Evolutionary conservation across 2,329 filamentous ascomycete species (phyloP).

Genomic region (Epichloe brachyelytri): DNA sequence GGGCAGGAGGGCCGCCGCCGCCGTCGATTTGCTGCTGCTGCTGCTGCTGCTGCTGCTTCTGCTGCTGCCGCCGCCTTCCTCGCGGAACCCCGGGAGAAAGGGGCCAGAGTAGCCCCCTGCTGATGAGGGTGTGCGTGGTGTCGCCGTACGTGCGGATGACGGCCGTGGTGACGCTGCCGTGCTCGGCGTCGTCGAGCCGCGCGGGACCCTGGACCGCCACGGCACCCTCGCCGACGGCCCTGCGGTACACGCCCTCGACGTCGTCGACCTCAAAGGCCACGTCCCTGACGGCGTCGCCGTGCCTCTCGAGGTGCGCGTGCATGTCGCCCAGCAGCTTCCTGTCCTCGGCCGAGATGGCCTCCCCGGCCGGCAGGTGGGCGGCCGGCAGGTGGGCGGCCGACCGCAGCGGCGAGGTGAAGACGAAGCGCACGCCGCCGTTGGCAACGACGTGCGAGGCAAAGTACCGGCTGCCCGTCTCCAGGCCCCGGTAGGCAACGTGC

Average conservation of each 20-base stretch:
- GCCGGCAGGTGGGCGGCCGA: slow-evolving; percentile 40
- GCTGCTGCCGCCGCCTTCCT: slow-evolving; percentile 15
- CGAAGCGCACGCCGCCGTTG: slow-evolving; percentile 66
- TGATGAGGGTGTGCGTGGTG: slow-evolving; percentile 85
- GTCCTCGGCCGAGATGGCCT: slow-evolving; percentile 51
- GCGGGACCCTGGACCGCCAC: slow-evolving; percentile 49
- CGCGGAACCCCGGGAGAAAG: slow-evolving; percentile 75
- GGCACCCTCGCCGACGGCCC: slow-evolving; percentile 55
- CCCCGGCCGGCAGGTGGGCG: slow-evolving; percentile 43
- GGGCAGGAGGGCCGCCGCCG: slow-evolving; percentile 42
- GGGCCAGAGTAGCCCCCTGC: slow-evolving; percentile 58
- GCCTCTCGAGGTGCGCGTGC: slow-evolving; percentile 68
- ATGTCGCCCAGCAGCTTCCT: slow-evolving; percentile 57
- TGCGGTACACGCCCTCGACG: slow-evolving; percentile 64
- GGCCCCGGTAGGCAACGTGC: slow-evolving; percentile 68
- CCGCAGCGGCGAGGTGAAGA: slow-evolving; percentile 71
- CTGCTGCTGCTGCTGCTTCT: no score
- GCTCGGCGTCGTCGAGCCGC: slow-evolving; percentile 26
- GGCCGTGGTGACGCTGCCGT: slow-evolving; percentile 58
- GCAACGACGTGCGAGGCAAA: slow-evolving; percentile 74
- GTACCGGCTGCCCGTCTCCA: slow-evolving; percentile 75
- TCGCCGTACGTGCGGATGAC: slow-evolving; percentile 88
- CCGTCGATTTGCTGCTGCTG: slow-evolving; percentile 12
- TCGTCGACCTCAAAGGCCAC: slow-evolving; percentile 91
- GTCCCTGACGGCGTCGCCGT: slow-evolving; percentile 91